These are phyloP conservation scores for Monilinia fructicola DNA, from an alignment of 2,329 filamentous ascomycete species.

Conservation along the genomic window DNA sequence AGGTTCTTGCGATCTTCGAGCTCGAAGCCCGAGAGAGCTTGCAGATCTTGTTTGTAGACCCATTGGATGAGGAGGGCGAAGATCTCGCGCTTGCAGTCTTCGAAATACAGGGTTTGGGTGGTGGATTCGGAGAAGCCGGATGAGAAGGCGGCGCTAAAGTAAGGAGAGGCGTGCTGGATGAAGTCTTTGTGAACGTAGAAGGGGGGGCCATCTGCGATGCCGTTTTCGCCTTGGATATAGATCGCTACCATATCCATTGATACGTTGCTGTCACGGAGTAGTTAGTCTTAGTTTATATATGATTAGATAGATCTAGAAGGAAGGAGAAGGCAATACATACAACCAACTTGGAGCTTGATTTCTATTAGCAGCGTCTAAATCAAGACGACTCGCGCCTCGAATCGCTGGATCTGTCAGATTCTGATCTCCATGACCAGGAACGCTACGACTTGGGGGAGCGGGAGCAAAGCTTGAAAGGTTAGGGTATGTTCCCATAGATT, in stretches of 20 bases:
- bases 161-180: constrained; percentile 10
- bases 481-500: neutral
- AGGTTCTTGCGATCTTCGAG: neutral
- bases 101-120: constrained; percentile 7
- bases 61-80: constrained; percentile 2
- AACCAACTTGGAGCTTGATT: neutral
- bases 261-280: neutral
- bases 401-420: neutral
- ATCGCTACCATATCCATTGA: neutral
- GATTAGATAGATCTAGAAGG: neutral
- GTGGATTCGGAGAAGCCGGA: constrained; percentile 17
- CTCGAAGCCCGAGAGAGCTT: neutral
- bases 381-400: neutral
- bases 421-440: neutral
- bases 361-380: neutral
- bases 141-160: constrained; percentile 22
- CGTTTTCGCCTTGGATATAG: neutral
- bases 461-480: neutral
- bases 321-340: neutral
- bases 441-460: neutral
- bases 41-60: neutral
- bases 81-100: neutral
- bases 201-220: neutral
- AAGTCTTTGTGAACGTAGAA: constrained; percentile 15
- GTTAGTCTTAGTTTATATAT: neutral